These are phyloP conservation scores for Conringia planisiliqua DNA, from an alignment of 345 rosid species.

Conservation along the genomic window DNA sequence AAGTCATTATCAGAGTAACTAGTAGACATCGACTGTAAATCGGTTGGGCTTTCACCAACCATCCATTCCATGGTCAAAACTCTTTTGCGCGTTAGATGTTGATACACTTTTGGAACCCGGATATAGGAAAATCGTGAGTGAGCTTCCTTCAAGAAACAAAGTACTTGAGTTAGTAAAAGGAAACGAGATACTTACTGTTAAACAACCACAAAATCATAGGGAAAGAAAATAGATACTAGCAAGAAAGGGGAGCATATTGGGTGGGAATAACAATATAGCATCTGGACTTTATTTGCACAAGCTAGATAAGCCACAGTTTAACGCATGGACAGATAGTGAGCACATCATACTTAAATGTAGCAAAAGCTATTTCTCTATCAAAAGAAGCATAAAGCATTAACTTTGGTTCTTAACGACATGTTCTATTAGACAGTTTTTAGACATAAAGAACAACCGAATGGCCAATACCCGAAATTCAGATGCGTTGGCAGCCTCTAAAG, in stretches of 20 bases:
- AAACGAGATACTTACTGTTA: background rate
- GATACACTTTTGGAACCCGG: constrained; percentile 63
- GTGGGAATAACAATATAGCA: background rate
- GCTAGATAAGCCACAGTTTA: background rate
- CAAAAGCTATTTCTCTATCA: background rate
- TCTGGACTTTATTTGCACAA: background rate
- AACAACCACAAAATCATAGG: background rate
- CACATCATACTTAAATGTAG: background rate
- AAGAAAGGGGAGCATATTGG: background rate
- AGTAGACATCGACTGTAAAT: constrained; percentile 49
- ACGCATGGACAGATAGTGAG: background rate
- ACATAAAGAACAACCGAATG: background rate
- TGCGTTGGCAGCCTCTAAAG: constrained; percentile 86
- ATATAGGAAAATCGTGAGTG: constrained; percentile 68
- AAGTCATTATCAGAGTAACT: constrained; percentile 37
- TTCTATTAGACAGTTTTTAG: background rate
- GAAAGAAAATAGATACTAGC: background rate
- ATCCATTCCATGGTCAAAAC: constrained; percentile 98
- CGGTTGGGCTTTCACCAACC: constrained; percentile 81
- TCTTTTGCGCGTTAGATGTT: constrained; percentile 65
- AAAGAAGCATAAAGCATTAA: background rate
- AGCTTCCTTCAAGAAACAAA: constrained; percentile 59
- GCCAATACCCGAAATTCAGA: constrained; percentile 65
- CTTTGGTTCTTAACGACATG: background rate
- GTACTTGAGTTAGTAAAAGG: constrained; percentile 23